Evolutionary conservation across 2,329 filamentous ascomycete genomes (phyloP).

Genomic region (Ophiocordyceps australis): DNA sequence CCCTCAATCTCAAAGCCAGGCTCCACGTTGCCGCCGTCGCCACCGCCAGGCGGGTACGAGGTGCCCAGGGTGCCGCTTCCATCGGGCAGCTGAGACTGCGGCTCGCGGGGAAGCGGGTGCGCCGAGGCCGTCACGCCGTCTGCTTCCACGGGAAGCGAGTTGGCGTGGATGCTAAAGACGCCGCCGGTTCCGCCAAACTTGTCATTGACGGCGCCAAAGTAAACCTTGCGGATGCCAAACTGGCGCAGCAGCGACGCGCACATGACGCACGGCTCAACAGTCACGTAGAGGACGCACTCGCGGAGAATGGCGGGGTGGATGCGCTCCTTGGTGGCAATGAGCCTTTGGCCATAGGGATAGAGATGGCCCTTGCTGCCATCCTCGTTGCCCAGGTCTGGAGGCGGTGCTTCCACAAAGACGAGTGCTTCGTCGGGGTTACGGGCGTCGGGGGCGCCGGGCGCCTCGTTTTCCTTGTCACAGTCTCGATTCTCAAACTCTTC

Average conservation of each 20-base stretch:
- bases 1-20: conserved; percentile 66
- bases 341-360: conserved; percentile 43
- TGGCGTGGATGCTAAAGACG: conserved; percentile 69
- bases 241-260: conserved; percentile 86
- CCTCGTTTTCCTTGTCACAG: neutral
- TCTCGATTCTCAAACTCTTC: neutral
- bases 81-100: conserved; percentile 16
- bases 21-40: conserved; percentile 54
- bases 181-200: conserved; percentile 93
- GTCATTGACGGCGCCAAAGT: conserved; percentile 91
- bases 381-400: conserved; percentile 26
- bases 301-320: conserved; percentile 51
- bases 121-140: conserved; percentile 20
- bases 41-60: conserved; percentile 18
- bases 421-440: too few relatives aligned
- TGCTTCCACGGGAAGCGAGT: conserved; percentile 23
- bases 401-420: conserved; percentile 7
- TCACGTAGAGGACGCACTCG: conserved; percentile 74
- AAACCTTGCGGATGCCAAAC: conserved; percentile 73
- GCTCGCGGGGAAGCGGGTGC: conserved; percentile 16
- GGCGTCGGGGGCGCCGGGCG: too few relatives aligned
- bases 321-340: conserved; percentile 30
- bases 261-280: conserved; percentile 98
- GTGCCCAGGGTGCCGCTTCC: conserved; percentile 16
- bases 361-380: conserved; percentile 35